Conservation (phyloP, 2,329 filamentous ascomycete genomes). For the Salinomyces thailandicus region DNA sequence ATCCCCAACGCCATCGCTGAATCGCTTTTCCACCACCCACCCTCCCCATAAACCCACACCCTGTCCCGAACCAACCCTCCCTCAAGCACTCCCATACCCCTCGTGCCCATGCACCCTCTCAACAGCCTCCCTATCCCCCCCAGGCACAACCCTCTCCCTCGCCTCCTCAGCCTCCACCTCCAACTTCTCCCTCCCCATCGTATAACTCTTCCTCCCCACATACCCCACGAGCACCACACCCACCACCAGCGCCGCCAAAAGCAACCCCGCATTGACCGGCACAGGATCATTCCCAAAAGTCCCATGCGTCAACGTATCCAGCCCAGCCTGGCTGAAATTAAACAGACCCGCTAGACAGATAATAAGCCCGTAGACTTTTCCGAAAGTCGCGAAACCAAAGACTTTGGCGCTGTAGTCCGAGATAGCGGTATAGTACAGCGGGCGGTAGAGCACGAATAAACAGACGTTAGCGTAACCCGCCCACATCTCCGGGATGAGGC, state of each 20-base stretch:
- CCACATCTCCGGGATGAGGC: conserved; percentile 61
- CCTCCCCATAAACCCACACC: too few species aligned
- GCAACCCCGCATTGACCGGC: conserved; percentile 63
- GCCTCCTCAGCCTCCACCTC: conserved; percentile 37
- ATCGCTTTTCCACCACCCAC: too few species aligned
- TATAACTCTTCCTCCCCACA: conserved; percentile 45
- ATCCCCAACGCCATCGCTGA: too few species aligned
- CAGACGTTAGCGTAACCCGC: conserved; percentile 64
- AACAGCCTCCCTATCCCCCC: conserved; percentile 17
- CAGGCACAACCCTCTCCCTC: conserved; percentile 29
- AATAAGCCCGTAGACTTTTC: conserved; percentile 70
- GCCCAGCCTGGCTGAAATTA: conserved; percentile 71
- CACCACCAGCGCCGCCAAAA: conserved; percentile 51
- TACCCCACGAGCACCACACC: conserved; percentile 57
- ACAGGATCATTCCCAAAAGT: conserved; percentile 62
- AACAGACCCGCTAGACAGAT: conserved; percentile 76
- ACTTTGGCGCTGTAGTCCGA: conserved; percentile 84
- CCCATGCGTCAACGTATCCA: conserved; percentile 68
- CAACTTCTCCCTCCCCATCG: conserved; percentile 32
- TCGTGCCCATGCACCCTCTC: conserved; percentile 21
- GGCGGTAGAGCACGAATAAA: conserved; percentile 74
- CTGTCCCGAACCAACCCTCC: too few species aligned
- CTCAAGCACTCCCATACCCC: conserved; percentile 19
- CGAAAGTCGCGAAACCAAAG: conserved; percentile 88
- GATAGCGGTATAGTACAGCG: conserved; percentile 82